phyloP scores from a whole-genome alignment of 148 eudicot species.

The Rhododendron henanense region DNA sequence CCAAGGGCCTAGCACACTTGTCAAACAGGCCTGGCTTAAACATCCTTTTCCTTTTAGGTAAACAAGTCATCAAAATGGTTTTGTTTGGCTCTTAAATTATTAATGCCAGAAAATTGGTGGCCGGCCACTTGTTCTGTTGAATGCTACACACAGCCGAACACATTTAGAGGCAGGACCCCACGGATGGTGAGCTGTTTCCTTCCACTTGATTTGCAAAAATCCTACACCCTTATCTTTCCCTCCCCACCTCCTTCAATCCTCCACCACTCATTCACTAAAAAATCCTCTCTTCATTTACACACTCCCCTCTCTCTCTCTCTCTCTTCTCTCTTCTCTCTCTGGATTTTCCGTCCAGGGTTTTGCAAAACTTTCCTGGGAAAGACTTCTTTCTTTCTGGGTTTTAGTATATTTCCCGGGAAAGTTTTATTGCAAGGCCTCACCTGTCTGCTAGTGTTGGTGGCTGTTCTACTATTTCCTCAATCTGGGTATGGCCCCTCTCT shows the following conservation, averaged over 20 bases:
- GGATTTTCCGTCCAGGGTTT: background rate
- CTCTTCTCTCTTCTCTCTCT: background rate
- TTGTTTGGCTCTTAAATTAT: too few species aligned
- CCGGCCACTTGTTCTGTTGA: background rate
- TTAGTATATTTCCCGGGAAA: background rate
- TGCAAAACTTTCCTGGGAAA: background rate
- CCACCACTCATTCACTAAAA: conserved; percentile 5
- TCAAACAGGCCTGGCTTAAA: too few species aligned
- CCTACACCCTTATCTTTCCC: background rate
- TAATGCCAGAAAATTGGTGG: background rate
- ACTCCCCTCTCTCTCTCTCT: too few species aligned
- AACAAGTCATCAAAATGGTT: too few species aligned
- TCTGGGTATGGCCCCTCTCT: background rate
- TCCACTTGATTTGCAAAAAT: background rate
- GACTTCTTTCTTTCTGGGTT: too few species aligned
- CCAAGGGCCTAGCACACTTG: too few species aligned
- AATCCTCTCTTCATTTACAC: background rate
- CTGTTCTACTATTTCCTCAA: background rate
- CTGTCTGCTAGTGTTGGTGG: background rate
- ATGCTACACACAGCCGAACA: background rate
- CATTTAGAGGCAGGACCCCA: background rate
- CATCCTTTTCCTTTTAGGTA: too few species aligned
- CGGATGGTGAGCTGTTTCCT: background rate
- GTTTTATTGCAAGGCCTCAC: background rate
- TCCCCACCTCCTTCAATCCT: background rate